These are phyloP conservation scores for Cyanidium caldarium DNA, from an alignment of 23 red algal genomes.

Conservation along the genomic window DNA sequence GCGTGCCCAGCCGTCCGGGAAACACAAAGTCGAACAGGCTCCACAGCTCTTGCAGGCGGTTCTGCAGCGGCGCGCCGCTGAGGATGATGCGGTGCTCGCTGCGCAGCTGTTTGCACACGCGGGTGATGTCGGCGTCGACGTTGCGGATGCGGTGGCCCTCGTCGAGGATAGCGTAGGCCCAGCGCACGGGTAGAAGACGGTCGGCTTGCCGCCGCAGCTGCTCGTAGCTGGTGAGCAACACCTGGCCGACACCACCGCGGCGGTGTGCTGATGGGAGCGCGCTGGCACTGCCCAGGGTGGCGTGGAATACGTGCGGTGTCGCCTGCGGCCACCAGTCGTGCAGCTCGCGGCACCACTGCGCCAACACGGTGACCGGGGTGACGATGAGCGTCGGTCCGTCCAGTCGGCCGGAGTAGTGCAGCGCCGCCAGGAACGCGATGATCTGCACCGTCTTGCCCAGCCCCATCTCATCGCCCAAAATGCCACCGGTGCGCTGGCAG, in stretches of 20 bases:
- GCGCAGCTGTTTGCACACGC: conserved; percentile 61
- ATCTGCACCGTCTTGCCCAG: conserved; percentile 44
- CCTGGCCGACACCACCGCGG: neutral
- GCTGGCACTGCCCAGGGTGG: neutral
- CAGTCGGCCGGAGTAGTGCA: conserved; percentile 53
- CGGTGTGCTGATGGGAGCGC: neutral
- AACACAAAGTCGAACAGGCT: conserved; percentile 96
- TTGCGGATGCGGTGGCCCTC: conserved; percentile 93
- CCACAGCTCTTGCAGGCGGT: conserved; percentile 90
- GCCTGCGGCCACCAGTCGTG: conserved; percentile 62
- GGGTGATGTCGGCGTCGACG: conserved; percentile 85
- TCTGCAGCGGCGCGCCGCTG: conserved; percentile 86
- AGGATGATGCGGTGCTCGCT: conserved; percentile 88
- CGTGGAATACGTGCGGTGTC: conserved; percentile 40
- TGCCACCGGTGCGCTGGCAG: conserved; percentile 60
- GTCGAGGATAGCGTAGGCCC: conserved; percentile 84
- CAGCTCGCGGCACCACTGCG: conserved; percentile 88
- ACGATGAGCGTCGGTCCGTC: conserved; percentile 42
- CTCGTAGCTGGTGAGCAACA: conserved; percentile 90
- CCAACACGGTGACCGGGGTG: conserved; percentile 63
- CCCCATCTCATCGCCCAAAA: conserved; percentile 94
- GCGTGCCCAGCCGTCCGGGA: conserved; percentile 85
- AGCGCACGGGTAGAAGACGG: conserved; percentile 13
- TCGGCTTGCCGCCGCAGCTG: conserved; percentile 37
- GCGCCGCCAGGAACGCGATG: conserved; percentile 66